These are phyloP conservation scores for Exophiala oligosperma DNA, from an alignment of 2,329 filamentous ascomycete species.

Conservation along the genomic window DNA sequence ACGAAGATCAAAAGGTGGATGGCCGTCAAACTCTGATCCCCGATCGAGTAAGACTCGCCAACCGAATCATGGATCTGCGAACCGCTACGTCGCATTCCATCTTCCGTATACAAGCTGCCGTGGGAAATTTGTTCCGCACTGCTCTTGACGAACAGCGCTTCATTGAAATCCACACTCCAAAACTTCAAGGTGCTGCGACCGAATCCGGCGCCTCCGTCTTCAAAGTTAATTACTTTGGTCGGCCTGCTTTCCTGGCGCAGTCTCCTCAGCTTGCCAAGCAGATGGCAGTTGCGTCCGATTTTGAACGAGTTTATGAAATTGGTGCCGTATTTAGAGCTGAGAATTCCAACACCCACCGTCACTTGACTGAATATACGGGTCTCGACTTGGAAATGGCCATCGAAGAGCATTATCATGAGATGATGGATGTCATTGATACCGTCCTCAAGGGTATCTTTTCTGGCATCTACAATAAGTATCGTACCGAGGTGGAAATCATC, in stretches of 20 bases:
- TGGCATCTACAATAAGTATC: slow-evolving; percentile 67
- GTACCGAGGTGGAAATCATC: slow-evolving; percentile 73
- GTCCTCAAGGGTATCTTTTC: slow-evolving; percentile 79
- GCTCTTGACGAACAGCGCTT: slow-evolving; percentile 75
- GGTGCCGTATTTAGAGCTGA: slow-evolving; percentile 90
- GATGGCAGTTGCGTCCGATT: slow-evolving; percentile 87
- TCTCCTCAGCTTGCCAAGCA: slow-evolving; percentile 92
- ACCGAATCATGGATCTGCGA: slow-evolving; percentile 79
- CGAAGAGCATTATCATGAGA: slow-evolving; percentile 85
- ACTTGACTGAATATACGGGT: slow-evolving; percentile 92
- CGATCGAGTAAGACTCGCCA: slow-evolving; percentile 71
- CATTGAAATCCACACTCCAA: slow-evolving; percentile 91
- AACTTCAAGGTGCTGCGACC: slow-evolving; percentile 83
- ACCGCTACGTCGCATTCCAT: slow-evolving; percentile 85
- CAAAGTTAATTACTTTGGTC: slow-evolving; percentile 86
- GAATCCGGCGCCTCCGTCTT: slow-evolving; percentile 92
- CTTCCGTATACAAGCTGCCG: slow-evolving; percentile 80
- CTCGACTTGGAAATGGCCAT: slow-evolving; percentile 92
- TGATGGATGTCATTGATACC: slow-evolving; percentile 73
- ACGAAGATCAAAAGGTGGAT: slow-evolving; percentile 56
- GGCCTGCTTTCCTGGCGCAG: slow-evolving; percentile 84
- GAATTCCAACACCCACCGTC: slow-evolving; percentile 92
- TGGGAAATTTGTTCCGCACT: slow-evolving; percentile 76
- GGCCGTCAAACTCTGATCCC: slow-evolving; percentile 63
- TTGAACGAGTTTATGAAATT: slow-evolving; percentile 85